Base-by-base conservation (phyloP, 495 filamentous ascomycete species). In the Antarctomyces pellizariae region DNA sequence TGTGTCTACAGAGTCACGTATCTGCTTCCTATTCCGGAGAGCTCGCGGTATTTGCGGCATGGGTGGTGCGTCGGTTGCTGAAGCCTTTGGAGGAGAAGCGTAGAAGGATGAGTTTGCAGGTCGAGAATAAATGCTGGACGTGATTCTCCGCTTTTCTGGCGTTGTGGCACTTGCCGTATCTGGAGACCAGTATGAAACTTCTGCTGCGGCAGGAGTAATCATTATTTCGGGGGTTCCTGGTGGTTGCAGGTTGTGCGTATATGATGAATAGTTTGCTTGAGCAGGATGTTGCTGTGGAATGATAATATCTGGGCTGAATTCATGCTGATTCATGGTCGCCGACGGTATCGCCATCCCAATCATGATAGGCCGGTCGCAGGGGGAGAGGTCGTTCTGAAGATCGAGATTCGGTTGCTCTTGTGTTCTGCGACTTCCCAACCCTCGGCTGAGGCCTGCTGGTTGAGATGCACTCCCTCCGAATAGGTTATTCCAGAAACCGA, bases 311-410 rank as follows among this genome's bases (percentile, higher is more conserved):
- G 63, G 58, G 30, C 60, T 67, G 30, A 54, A 49, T 19, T 50
- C 43, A 33, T 54, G 55, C 1, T 56, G 46, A 3, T 56, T 45
- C 2, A 71, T 42, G 12, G 67, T 59, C 16, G 63, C 56, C 4
- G 57, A 57, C 7, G 75, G 71, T 16, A 86, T 61, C 2, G 59
- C 61, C 5, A 89, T 61, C 0, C 77, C 80, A 32, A 91, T 89
- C 36, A 76, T 56, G 22, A 91, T 79, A 8, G 73, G 63, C 14
- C 73, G 50, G 37, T 77, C 71, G 3, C 57, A 67, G 0, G 79
- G 79, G 3, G 78, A 84, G 2, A 91, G 48, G 20, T 71, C 74
- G n/a, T 28, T 30, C 9, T 20, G 9, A 20, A 28, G 16, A n/a
- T n/a, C n/a, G n/a, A n/a, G n/a, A n/a, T n/a, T 47, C 20, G n/a